These are phyloP conservation scores for Naganishia friedmannii DNA, from an alignment of 768 basidiomycete genomes.

Conservation along the genomic window DNA sequence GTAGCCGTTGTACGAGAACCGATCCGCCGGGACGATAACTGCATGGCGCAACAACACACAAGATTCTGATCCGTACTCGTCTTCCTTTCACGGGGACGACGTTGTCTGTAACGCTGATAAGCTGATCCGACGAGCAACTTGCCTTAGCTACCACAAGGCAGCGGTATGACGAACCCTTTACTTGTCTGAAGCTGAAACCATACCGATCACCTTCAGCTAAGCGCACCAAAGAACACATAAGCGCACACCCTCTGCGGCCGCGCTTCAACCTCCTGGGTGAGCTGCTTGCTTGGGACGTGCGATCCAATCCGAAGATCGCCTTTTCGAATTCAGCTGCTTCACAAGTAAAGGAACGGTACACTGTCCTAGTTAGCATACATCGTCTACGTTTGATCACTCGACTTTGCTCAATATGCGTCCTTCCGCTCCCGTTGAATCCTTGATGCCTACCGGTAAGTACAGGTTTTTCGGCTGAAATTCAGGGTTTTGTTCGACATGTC, in stretches of 20 bases:
- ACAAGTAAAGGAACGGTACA: background rate
- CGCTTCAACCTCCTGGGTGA: background rate
- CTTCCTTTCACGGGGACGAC: background rate
- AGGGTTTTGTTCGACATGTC: background rate
- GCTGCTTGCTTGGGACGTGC: background rate
- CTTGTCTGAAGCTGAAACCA: constrained; percentile 12
- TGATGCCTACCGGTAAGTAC: constrained; percentile 79
- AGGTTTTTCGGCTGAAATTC: background rate
- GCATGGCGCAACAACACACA: background rate
- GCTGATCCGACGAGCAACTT: no score
- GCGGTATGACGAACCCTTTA: constrained; percentile 4
- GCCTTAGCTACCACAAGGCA: no score
- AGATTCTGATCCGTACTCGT: no score
- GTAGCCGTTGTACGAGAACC: background rate
- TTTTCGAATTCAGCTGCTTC: constrained; percentile 4
- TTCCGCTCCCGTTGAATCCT: constrained; percentile 61
- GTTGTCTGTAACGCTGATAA: background rate
- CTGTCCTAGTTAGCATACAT: background rate
- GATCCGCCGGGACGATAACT: background rate
- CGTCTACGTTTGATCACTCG: background rate
- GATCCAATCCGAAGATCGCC: constrained; percentile 27
- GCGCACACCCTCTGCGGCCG: background rate
- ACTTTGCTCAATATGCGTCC: constrained; percentile 54
- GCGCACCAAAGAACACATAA: background rate
- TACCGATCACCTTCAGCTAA: constrained; percentile 3